Evolutionary conservation across 768 basidiomycete genomes (phyloP).

Genomic region (Hygrocybe punicea): DNA sequence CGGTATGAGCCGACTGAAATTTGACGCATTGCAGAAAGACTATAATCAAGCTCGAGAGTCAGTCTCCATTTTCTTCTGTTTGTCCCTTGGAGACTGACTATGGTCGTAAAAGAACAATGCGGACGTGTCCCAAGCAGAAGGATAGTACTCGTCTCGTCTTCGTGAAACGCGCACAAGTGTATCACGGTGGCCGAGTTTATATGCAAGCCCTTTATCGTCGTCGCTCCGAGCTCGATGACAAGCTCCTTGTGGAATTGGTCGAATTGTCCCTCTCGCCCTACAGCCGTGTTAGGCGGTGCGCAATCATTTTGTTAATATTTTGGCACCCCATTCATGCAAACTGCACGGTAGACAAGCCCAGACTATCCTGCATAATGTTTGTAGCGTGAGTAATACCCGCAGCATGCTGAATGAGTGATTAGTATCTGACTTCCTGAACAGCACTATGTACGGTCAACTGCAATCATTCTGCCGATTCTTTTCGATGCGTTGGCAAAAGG

Average conservation of each 20-base stretch:
- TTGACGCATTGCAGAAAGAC: conserved; percentile 63
- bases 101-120: conserved; percentile 47
- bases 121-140: conserved; percentile 68
- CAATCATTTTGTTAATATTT: not conserved
- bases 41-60: conserved; percentile 62
- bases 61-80: conserved; percentile 19
- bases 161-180: conserved; percentile 74
- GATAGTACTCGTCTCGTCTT: conserved; percentile 72
- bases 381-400: conserved; percentile 48
- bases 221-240: conserved; percentile 71
- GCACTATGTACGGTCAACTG: conserved; percentile 72
- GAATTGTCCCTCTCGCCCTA: conserved; percentile 79
- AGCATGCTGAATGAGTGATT: not conserved
- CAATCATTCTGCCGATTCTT: conserved; percentile 56
- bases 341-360: conserved; percentile 58
- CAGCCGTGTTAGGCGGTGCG: conserved; percentile 70
- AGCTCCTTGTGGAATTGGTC: conserved; percentile 60
- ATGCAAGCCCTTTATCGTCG: conserved; percentile 74
- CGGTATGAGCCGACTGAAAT: conserved; percentile 57
- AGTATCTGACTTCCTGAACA: conserved; percentile 21
- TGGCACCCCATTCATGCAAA: not conserved
- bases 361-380: conserved; percentile 58
- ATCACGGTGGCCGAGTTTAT: conserved; percentile 71
- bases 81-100: not conserved
- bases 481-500: conserved; percentile 66